Evolutionary conservation across 768 basidiomycete species (phyloP), one percentile per base, ranked within the genome.

Genomic region (Xerocomellus dryophilus): DNA sequence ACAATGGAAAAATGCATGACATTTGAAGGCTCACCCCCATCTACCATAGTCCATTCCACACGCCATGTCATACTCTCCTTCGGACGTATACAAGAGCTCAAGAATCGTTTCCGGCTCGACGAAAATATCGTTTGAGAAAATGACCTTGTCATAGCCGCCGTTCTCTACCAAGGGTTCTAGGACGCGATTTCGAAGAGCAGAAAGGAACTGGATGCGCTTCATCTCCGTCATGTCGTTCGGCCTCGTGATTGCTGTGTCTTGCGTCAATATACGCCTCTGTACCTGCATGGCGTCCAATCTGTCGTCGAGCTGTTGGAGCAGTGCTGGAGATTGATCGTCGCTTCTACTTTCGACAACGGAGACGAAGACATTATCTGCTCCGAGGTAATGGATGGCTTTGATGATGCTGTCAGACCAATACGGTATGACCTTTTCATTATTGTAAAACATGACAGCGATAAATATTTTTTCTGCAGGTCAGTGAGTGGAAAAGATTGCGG

Each of bases 41-140:
- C 65, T 53, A 11, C 51, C 51, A 27, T 74, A 73, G 60, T 78
- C 76, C 54, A 77, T 60, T 7, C 68, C 76, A 50, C 77, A 78
- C 14, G 66, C 76, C 68, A 77, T 72, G 53, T 78, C 77, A 47
- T 73, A 76, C 20, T 72, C 66, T 12, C 73, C 75, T 21, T 67
- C 66, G 12, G 60, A 58, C 5, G 76, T 76, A 31, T 70, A 55
- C 21, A 78, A 54, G 23, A 78, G 66, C 53, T 78, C 74, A 15
- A 76, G 52, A 6, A 77, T 56, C 20, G 66, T 65, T 56, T 77
- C 74, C 6, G 74, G 74, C 31, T 73, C 73, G 55, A 78, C 59
- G 50, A 59, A 73, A 8, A 78, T 60, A 59, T 78, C 77, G 52
- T 78, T 78, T 0, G 72, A 69, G 62, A 76, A 78, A 0, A 79